A percentile compares a stretch with the other conserved stretches of the same genome.
phyloP scores from a whole-genome alignment of 176 grass and related monocot genomes.

The Thinopyrum elongatum region DNA sequence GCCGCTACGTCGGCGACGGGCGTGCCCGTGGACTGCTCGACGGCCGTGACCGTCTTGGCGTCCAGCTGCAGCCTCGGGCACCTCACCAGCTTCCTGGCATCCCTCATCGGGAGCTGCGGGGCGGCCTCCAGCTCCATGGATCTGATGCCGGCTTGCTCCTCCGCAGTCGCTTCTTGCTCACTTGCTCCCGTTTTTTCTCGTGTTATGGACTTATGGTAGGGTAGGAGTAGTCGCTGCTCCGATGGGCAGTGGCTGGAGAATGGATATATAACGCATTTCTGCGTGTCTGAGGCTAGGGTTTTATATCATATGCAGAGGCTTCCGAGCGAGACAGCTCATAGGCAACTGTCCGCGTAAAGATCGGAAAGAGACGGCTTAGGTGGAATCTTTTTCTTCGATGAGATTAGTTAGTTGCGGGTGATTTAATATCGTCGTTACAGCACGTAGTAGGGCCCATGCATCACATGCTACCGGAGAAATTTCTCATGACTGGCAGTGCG shows the following conservation, averaged over 20 bases:
- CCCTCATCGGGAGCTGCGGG: constrained; percentile 30
- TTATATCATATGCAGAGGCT: constrained; percentile 29
- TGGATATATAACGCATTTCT: constrained; percentile 17
- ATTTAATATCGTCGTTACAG: constrained; percentile 29
- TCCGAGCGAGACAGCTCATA: constrained; percentile 63
- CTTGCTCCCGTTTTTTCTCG: not conserved
- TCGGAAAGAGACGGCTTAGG: constrained; percentile 31
- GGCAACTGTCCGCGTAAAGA: constrained; percentile 39
- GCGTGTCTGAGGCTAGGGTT: constrained; percentile 41
- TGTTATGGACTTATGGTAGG: not conserved
- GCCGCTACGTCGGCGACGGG: not conserved
- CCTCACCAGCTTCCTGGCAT: constrained; percentile 53
- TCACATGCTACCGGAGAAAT: constrained; percentile 40
- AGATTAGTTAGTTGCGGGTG: constrained; percentile 44
- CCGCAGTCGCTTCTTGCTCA: not conserved
- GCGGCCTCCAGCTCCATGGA: constrained; percentile 43
- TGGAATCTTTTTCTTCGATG: constrained; percentile 38
- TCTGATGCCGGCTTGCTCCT: not conserved
- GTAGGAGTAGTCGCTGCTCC: not conserved
- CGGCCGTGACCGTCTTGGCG: constrained; percentile 45
- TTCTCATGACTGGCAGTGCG: constrained; percentile 22
- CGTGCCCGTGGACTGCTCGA: constrained; percentile 51
- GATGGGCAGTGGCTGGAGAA: not conserved
- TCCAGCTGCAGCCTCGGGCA: constrained; percentile 64
- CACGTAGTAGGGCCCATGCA: constrained; percentile 25